A percentile compares a stretch with the other conserved stretches of the same genome.
Conservation (phyloP, 208 protist genomes). For the Naegleria fowleri region DNA sequence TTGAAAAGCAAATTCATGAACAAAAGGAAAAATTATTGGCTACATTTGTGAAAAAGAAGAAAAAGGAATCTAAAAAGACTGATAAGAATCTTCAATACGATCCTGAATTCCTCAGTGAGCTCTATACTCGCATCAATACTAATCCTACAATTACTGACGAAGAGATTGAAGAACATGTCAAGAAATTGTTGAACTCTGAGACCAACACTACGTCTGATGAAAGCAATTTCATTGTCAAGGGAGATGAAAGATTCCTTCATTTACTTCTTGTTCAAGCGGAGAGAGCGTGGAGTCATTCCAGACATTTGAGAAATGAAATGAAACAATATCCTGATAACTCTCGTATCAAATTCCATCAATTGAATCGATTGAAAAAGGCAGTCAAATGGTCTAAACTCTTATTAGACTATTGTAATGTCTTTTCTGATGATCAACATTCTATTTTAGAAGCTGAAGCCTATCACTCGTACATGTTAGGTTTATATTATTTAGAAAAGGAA, state of each 20-base stretch:
- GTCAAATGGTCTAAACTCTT: background rate
- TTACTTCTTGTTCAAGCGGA: background rate
- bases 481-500: constrained; percentile 5
- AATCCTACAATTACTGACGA: background rate
- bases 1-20: background rate
- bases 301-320: background rate
- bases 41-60: background rate
- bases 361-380: background rate
- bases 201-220: background rate
- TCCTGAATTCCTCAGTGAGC: background rate
- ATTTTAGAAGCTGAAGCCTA: background rate
- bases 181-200: background rate
- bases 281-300: background rate
- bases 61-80: background rate
- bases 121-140: background rate
- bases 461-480: background rate
- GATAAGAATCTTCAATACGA: background rate
- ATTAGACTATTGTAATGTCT: background rate
- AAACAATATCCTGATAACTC: background rate
- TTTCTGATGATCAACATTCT: background rate
- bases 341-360: constrained; percentile 3
- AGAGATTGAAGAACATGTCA: background rate
- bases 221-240: background rate
- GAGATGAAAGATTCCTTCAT: background rate
- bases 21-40: background rate